Percentiles rank a stretch among this genome's conserved stretches.
These are phyloP conservation scores for Salvia splendens DNA, from an alignment of 257 asterid species.

Conservation along the genomic window DNA sequence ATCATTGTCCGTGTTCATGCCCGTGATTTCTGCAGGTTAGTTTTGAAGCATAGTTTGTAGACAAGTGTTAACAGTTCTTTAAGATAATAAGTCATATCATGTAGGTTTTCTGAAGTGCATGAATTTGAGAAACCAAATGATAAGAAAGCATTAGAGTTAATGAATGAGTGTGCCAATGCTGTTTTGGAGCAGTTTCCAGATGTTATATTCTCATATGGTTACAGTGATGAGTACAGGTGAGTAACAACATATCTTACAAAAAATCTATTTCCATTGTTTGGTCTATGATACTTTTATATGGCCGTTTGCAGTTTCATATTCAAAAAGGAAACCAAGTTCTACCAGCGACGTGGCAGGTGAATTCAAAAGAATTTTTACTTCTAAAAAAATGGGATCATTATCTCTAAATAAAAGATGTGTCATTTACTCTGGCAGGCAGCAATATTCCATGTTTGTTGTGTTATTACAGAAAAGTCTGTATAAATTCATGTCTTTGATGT, in stretches of 20 bases:
- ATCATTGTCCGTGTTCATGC: conserved; percentile 60
- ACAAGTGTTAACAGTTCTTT: background rate
- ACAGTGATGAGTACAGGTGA: conserved; percentile 74
- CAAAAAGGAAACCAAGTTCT: conserved; percentile 71
- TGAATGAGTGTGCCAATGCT: conserved; percentile 72
- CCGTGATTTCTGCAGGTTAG: conserved; percentile 55
- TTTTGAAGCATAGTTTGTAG: conserved; percentile 14
- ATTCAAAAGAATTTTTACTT: background rate
- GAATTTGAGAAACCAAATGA: conserved; percentile 76
- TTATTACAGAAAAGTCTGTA: background rate
- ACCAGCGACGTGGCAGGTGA: conserved; percentile 84
- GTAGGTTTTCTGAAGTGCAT: conserved; percentile 74
- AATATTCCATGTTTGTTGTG: background rate
- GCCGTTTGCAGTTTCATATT: conserved; percentile 61
- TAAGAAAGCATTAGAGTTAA: conserved; percentile 54
- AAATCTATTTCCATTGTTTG: conserved; percentile 8
- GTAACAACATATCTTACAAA: background rate
- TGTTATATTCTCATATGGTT: conserved; percentile 67
- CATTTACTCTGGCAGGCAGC: background rate
- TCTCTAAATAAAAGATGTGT: background rate
- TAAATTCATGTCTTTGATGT: background rate
- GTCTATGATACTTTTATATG: background rate
- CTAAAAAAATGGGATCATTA: too few relatives aligned
- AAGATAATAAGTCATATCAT: background rate
- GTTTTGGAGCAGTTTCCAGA: conserved; percentile 80